Percentiles rank a stretch among this genome's conserved stretches.
Conservation (phyloP, 1,284 basidiomycete genomes). For the Leccinum holopus region DNA sequence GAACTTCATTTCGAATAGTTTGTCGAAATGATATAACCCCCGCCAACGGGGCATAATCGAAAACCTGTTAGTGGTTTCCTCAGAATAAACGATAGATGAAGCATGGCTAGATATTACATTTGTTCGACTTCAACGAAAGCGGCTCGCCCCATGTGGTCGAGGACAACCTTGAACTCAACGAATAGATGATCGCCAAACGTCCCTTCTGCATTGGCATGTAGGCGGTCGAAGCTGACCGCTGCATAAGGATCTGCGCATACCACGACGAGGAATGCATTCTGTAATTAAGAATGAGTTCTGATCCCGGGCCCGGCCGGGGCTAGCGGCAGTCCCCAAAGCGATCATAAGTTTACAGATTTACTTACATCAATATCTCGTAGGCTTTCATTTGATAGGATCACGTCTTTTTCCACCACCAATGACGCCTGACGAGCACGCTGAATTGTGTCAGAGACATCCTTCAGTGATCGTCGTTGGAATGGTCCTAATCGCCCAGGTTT, state of each 20-base stretch:
- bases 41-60: constrained; percentile 36
- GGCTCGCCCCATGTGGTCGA: constrained; percentile 4
- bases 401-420: no score
- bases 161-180: constrained; percentile 21
- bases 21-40: constrained; percentile 37
- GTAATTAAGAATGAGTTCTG: neutral
- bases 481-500: constrained; percentile 16
- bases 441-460: constrained; percentile 16
- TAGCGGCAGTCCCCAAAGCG: no score
- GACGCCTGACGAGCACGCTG: constrained; percentile 6
- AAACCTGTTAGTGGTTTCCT: constrained; percentile 20
- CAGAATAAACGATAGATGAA: neutral
- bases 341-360: neutral
- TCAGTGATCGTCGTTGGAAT: constrained; percentile 18
- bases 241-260: constrained; percentile 29
- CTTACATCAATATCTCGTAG: constrained; percentile 35
- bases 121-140: constrained; percentile 5
- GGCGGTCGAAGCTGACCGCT: constrained; percentile 37
- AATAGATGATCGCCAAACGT: constrained; percentile 35
- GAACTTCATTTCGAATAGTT: constrained; percentile 32
- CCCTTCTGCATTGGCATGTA: constrained; percentile 39
- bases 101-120: neutral
- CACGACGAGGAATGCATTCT: constrained; percentile 40
- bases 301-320: no score
- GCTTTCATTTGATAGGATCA: constrained; percentile 27